Percentiles rank a stretch among this genome's conserved stretches.
Evolutionary conservation across 2,329 filamentous ascomycete species (phyloP).

Genomic region (Neonectria punicea): DNA sequence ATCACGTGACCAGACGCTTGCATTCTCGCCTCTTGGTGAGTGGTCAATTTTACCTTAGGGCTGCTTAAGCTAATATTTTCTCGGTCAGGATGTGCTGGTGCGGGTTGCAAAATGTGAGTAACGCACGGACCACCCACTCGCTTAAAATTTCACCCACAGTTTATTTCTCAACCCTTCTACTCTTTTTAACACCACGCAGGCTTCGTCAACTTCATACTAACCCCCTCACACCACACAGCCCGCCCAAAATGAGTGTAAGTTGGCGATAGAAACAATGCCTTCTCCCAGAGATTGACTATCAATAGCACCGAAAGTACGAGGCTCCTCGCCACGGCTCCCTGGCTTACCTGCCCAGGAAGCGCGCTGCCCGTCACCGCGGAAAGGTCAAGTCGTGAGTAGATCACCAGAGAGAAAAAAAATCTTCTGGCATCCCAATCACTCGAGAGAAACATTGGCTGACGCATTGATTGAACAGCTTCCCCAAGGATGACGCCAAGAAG

Average conservation of each 20-base stretch:
- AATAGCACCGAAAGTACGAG: constrained; percentile 71
- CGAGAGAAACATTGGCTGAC: constrained; percentile 40
- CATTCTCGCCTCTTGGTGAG: background rate
- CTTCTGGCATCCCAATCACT: constrained; percentile 11
- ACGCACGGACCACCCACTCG: constrained; percentile 46
- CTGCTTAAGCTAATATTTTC: background rate
- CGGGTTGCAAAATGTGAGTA: constrained; percentile 13
- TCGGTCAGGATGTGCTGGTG: constrained; percentile 29
- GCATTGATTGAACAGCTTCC: constrained; percentile 75
- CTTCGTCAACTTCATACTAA: constrained; percentile 52
- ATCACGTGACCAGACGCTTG: constrained; percentile 5
- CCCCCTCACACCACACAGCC: constrained; percentile 51
- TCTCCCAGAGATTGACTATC: constrained; percentile 29
- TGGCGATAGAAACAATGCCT: constrained; percentile 37
- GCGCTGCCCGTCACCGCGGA: constrained; percentile 91
- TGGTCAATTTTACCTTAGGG: constrained; percentile 12
- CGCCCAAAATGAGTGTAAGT: constrained; percentile 56
- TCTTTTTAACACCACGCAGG: constrained; percentile 46
- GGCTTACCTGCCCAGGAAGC: constrained; percentile 89
- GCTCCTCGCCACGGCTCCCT: constrained; percentile 96
- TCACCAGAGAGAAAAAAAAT: constrained; percentile 12
- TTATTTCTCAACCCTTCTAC: constrained; percentile 47
- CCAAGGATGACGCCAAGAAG: constrained; percentile 99
- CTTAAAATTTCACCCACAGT: constrained; percentile 55
- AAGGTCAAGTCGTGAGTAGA: constrained; percentile 95